Base-by-base conservation (phyloP, 805 yeast species). In the Suhomyces canberraensis region DNA sequence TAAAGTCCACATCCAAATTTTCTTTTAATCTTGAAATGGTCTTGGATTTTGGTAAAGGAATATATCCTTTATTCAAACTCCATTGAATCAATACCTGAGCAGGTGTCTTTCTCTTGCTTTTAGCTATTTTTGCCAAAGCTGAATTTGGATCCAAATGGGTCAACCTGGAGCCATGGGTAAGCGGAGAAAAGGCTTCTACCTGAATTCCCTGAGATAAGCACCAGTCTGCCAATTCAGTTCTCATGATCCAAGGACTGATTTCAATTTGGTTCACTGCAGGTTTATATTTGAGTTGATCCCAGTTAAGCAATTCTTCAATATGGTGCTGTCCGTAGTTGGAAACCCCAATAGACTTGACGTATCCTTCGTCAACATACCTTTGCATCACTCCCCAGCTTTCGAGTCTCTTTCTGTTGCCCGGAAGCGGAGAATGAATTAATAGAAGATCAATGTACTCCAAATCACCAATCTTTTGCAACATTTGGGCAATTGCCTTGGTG, bases 381-480 rank as follows among this genome's bases (percentile, higher is more conserved):
- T 80, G 78, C 48, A 80, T 61, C 4, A 79, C 81, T 37, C 59
- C 52, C 71, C 77, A 81, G 4, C 76, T 64, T 31, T 69, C 76
- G 25, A 75, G 59, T 34, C 84, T 55, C 36, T 57, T 58, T 39
- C 46, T 58, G 42, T 55, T 56, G 16, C 69, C 67, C 4, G 70
- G 63, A 34, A 58, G 57, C 4, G 84, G 84, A 36, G 78, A 69
- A 50, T 79, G 84, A 45, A 86, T 79, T 49, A 86, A 64, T 30
- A 81, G 59, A 40, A 86, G 60, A 53, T 87, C 95, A 43, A 86
- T 83, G 51, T 84, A 85, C n/a, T 69, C 75, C 32, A 85, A 57
- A 11, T 50, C 57, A 28, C 71, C 62, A 4, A 80, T 84, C 32
- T 70, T 64, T 4, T 57, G 57, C 29, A 83, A 51, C 43, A 86